These are phyloP conservation scores for Apiospora phragmitis DNA, from an alignment of 2,329 filamentous ascomycete genomes.

Conservation along the genomic window DNA sequence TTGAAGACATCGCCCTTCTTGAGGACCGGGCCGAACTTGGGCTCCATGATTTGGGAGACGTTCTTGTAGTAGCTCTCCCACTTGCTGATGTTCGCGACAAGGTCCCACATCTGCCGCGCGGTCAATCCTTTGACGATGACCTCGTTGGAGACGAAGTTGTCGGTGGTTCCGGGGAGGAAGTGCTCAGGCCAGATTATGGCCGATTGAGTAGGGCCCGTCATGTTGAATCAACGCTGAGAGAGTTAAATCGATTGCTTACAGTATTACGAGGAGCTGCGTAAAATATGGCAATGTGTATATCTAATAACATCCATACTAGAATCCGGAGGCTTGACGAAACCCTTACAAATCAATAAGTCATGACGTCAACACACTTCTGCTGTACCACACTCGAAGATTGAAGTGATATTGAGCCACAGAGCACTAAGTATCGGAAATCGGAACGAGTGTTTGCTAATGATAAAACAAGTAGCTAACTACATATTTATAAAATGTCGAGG, in stretches of 20 bases:
- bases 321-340: not conserved
- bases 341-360: too few relatives aligned
- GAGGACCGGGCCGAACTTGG: conserved; percentile 24
- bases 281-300: too few relatives aligned
- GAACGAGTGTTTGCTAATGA: not conserved
- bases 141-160: conserved; percentile 33
- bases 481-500: not conserved
- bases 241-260: too few relatives aligned
- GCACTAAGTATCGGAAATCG: not conserved
- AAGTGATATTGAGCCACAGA: not conserved
- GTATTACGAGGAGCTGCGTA: too few relatives aligned
- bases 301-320: not conserved
- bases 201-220: not conserved
- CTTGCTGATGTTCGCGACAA: conserved; percentile 25
- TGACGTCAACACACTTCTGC: not conserved
- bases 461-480: not conserved
- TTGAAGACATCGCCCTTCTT: conserved; percentile 27
- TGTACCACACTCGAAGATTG: not conserved
- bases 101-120: conserved; percentile 26
- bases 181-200: conserved; percentile 28
- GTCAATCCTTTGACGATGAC: conserved; percentile 28
- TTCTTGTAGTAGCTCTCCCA: conserved; percentile 32
- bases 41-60: conserved; percentile 24
- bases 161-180: conserved; percentile 29
- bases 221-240: not conserved